These are phyloP conservation scores for Irpex lacteus DNA, from an alignment of 1,284 basidiomycete species.

Conservation along the genomic window DNA sequence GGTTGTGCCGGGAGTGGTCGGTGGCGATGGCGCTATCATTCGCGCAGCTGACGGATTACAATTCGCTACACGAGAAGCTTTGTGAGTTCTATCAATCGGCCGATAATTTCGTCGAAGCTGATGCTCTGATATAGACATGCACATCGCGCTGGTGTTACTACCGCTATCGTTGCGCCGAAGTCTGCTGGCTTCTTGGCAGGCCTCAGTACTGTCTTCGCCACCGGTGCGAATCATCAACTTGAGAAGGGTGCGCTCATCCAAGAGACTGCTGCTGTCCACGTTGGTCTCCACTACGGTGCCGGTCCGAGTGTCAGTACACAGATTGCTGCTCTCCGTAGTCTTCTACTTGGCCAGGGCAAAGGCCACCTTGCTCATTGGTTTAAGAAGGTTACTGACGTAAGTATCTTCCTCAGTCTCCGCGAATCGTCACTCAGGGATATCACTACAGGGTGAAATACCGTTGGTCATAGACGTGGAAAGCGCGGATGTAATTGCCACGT, in stretches of 20 bases:
- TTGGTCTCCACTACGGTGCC: slow-evolving; percentile 49
- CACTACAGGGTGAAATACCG: slow-evolving; percentile 45
- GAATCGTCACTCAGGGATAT: not conserved
- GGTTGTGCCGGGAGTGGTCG: slow-evolving; percentile 45
- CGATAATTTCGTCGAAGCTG: not conserved
- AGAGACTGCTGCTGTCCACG: slow-evolving; percentile 67
- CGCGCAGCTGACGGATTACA: slow-evolving; percentile 75
- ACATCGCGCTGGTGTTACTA: slow-evolving; percentile 35
- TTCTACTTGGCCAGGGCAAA: slow-evolving; percentile 45
- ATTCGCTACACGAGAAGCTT: slow-evolving; percentile 68
- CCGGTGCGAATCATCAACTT: slow-evolving; percentile 60
- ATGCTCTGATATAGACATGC: slow-evolving; percentile 28
- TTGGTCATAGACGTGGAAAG: slow-evolving; percentile 65
- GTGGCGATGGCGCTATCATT: slow-evolving; percentile 49
- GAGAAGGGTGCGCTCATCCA: slow-evolving; percentile 67
- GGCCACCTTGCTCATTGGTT: slow-evolving; percentile 46
- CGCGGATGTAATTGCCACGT: slow-evolving; percentile 71
- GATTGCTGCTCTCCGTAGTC: slow-evolving; percentile 63
- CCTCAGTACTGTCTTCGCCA: slow-evolving; percentile 65
- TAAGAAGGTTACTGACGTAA: slow-evolving; percentile 51
- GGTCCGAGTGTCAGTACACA: slow-evolving; percentile 61
- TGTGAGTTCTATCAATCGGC: slow-evolving; percentile 46
- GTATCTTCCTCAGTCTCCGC: not conserved
- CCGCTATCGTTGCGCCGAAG: slow-evolving; percentile 42
- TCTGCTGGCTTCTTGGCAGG: slow-evolving; percentile 45